Evolutionary conservation across 257 asterid species (phyloP), one percentile per base, ranked within the genome.

Genomic region (Penstemon eatonii): DNA sequence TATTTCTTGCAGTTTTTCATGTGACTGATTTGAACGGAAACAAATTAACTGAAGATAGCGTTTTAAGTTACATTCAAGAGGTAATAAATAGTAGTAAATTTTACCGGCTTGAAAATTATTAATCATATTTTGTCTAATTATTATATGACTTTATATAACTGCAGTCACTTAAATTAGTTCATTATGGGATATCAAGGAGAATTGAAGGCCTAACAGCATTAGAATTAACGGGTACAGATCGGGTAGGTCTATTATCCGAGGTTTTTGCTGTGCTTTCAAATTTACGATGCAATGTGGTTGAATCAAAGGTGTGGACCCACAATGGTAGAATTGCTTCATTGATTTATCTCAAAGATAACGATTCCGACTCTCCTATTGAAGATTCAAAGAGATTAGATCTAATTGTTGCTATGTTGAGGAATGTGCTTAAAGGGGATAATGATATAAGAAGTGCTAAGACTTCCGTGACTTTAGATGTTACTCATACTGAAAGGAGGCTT

Each of bases 301-400:
- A 91, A 69, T 83, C 99, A 0, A 91, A 89, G 68, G 83, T 91
- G 70, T 94, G 99, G 99, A 91, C 99, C 0, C 99, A 94, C 77
- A 94, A 89, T 5, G 99, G 99, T 4, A 79, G 98, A 12, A 81
- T 94, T 3, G 99, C 99, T 0, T 79, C 96, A 4, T 66, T 94
- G 25, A 89, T 94, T 58, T 85, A 82, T 7, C 76, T 91, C 0
- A 94, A 82, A 69, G 99, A 94, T 10, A 76, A 76, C 0, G 83
- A 94, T 40, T 89, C 95, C 0, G 97, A 90, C 19, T 81, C 80
- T 1, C 87, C 93, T 0, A 86, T 94, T 40, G 93, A 85, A 78
- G 98, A 94, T 46, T 73, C 85, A 0, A 66, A 77, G 62, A 91
- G 84, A 7, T 73, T 94, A 1, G 85, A 79, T 39, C 63, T 49